These are phyloP conservation scores for Meira nashicola DNA, from an alignment of 1,284 basidiomycete species.

Conservation along the genomic window DNA sequence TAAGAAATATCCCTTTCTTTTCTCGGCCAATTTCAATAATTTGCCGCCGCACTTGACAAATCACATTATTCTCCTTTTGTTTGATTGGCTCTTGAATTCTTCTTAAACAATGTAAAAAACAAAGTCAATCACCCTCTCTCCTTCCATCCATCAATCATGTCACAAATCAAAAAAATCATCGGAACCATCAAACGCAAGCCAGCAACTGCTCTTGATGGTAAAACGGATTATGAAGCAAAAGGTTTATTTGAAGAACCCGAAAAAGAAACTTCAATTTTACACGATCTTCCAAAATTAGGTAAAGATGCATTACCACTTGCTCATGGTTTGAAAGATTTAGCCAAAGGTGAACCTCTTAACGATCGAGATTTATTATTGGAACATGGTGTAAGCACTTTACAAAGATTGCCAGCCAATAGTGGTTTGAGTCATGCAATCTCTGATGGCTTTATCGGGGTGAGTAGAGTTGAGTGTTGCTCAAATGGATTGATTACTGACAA, in stretches of 20 bases:
- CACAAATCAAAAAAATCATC: slow-evolving; percentile 13
- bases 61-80: too few relatives aligned
- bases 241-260: slow-evolving; percentile 1
- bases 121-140: too few relatives aligned
- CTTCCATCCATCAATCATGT: too few relatives aligned
- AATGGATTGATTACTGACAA: slow-evolving; percentile 55
- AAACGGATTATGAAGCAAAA: slow-evolving; percentile 17
- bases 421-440: slow-evolving; percentile 14
- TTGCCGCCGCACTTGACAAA: too few relatives aligned
- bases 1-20: too few relatives aligned
- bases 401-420: slow-evolving; percentile 25
- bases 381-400: slow-evolving; percentile 29
- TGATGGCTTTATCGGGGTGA: slow-evolving; percentile 23
- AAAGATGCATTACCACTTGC: slow-evolving; percentile 18
- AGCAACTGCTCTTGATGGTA: slow-evolving; percentile 15
- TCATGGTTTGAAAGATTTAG: slow-evolving; percentile 16
- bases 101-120: too few relatives aligned
- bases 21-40: too few relatives aligned
- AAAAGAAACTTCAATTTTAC: slow-evolving; percentile 17
- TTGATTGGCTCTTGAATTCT: too few relatives aligned
- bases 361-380: slow-evolving; percentile 24
- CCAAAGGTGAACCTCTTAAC: slow-evolving; percentile 11
- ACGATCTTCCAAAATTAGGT: slow-evolving; percentile 18
- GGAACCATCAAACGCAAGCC: slow-evolving; percentile 22
- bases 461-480: background rate